A percentile compares a stretch with the other conserved stretches of the same genome.
These are phyloP conservation scores for Cantharellus cinnabarinus DNA, from an alignment of 768 basidiomycete species.

Conservation along the genomic window DNA sequence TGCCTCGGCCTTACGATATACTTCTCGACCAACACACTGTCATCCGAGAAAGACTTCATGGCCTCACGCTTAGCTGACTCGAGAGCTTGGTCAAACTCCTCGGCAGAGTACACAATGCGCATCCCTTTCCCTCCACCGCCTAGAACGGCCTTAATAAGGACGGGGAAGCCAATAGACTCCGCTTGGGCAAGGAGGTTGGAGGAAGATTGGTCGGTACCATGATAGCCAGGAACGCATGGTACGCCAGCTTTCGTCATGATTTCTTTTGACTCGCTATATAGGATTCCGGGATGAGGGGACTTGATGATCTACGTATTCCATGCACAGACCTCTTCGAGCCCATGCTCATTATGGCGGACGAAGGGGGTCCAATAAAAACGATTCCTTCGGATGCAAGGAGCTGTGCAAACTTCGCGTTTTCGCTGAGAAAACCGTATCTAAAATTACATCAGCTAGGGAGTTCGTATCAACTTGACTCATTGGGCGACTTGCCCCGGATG, in stretches of 20 bases:
- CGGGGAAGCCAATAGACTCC: slow-evolving; percentile 64
- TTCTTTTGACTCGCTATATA: slow-evolving; percentile 72
- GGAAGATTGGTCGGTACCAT: slow-evolving; percentile 62
- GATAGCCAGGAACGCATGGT: slow-evolving; percentile 88
- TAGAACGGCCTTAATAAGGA: slow-evolving; percentile 90
- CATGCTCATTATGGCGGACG: slow-evolving; percentile 79
- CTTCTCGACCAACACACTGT: slow-evolving; percentile 72
- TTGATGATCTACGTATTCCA: neutral
- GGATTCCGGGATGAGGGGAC: neutral
- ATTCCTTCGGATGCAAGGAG: slow-evolving; percentile 57
- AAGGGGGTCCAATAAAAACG: slow-evolving; percentile 79
- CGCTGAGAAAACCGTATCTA: slow-evolving; percentile 80
- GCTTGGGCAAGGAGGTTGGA: slow-evolving; percentile 49
- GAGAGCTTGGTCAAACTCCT: slow-evolving; percentile 60
- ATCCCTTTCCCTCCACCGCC: slow-evolving; percentile 95
- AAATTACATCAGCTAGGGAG: neutral
- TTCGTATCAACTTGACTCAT: neutral
- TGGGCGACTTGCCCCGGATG: slow-evolving; percentile 54
- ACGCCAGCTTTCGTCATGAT: slow-evolving; percentile 84
- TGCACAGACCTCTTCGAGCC: slow-evolving; percentile 67
- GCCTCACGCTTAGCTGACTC: slow-evolving; percentile 82
- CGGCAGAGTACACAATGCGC: slow-evolving; percentile 51
- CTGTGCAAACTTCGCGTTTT: slow-evolving; percentile 69
- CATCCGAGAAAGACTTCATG: slow-evolving; percentile 69
- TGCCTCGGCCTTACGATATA: slow-evolving; percentile 76